A percentile compares a stretch with the other conserved stretches of the same genome.
These are phyloP conservation scores for Pyrenopolyporus hunteri DNA, from an alignment of 495 filamentous ascomycete species.

Conservation along the genomic window DNA sequence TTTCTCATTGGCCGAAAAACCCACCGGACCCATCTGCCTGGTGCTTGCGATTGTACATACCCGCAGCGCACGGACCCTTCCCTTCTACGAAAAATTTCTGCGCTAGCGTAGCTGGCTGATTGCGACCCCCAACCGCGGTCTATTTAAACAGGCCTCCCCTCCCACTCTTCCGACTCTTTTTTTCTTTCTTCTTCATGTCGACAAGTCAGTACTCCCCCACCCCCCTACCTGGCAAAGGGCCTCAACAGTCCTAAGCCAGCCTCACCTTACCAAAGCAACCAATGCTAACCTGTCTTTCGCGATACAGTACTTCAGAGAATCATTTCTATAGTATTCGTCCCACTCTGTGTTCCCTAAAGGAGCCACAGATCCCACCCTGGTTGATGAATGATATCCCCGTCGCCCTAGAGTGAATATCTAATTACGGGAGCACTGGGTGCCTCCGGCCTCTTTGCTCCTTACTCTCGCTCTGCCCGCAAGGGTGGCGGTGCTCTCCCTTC, in stretches of 20 bases:
- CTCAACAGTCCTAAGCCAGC: not conserved
- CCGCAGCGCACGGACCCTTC: not conserved
- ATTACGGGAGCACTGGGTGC: slow-evolving; percentile 39
- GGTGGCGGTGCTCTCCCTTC: slow-evolving; percentile 52
- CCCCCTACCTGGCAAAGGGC: too few species aligned
- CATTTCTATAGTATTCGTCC: slow-evolving; percentile 90
- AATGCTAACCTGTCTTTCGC: slow-evolving; percentile 11
- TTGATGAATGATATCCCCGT: slow-evolving; percentile 67
- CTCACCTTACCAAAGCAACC: not conserved
- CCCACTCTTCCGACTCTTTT: slow-evolving; percentile 21
- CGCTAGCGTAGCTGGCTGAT: slow-evolving; percentile 2
- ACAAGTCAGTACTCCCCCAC: slow-evolving; percentile 30
- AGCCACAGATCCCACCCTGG: slow-evolving; percentile 68
- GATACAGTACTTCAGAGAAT: slow-evolving; percentile 51
- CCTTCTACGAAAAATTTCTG: not conserved
- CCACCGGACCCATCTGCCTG: too few species aligned
- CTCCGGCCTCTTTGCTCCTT: slow-evolving; percentile 38
- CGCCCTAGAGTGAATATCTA: slow-evolving; percentile 62
- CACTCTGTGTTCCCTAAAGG: slow-evolving; percentile 77
- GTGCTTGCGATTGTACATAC: too few species aligned
- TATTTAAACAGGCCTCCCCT: slow-evolving; percentile 42
- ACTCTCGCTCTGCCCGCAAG: slow-evolving; percentile 59
- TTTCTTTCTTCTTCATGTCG: slow-evolving; percentile 44
- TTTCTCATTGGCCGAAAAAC: too few species aligned
- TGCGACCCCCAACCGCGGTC: not conserved